Evolutionary conservation across 2,329 filamentous ascomycete genomes (phyloP).

Genomic region (Neopestalotiopsis sp.): DNA sequence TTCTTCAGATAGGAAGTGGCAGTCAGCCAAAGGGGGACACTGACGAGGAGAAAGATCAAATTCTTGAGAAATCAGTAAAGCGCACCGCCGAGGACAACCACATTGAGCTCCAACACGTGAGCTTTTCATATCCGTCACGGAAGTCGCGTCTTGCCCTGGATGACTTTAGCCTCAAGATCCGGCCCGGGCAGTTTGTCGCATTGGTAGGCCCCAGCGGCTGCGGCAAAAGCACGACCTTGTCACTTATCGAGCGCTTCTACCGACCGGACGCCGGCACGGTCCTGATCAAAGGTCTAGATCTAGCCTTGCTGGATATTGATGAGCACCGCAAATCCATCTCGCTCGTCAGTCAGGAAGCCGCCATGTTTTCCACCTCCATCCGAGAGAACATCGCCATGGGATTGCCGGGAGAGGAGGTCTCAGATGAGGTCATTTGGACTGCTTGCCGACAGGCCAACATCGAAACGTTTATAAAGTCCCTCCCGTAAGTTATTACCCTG

Average conservation of each 20-base stretch:
- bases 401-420: slow-evolving; percentile 55
- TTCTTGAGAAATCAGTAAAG: too few relatives aligned
- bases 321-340: slow-evolving; percentile 67
- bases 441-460: slow-evolving; percentile 66
- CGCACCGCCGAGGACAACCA: slow-evolving; percentile 26
- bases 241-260: slow-evolving; percentile 70
- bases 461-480: slow-evolving; percentile 65
- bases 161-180: slow-evolving; percentile 63
- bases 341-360: slow-evolving; percentile 74
- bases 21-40: slow-evolving; percentile 28
- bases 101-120: slow-evolving; percentile 56
- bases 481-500: background rate
- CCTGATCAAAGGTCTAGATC: slow-evolving; percentile 61
- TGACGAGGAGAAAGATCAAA: slow-evolving; percentile 32
- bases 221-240: slow-evolving; percentile 72
- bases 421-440: slow-evolving; percentile 52
- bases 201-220: slow-evolving; percentile 70
- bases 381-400: slow-evolving; percentile 71
- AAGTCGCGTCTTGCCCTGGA: slow-evolving; percentile 46
- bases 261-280: slow-evolving; percentile 66
- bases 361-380: slow-evolving; percentile 62
- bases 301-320: slow-evolving; percentile 59
- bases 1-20: slow-evolving; percentile 24
- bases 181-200: slow-evolving; percentile 69
- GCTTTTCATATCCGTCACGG: slow-evolving; percentile 62